Base-by-base conservation (phyloP, 345 rosid species). In the Bruguiera parviflora region DNA sequence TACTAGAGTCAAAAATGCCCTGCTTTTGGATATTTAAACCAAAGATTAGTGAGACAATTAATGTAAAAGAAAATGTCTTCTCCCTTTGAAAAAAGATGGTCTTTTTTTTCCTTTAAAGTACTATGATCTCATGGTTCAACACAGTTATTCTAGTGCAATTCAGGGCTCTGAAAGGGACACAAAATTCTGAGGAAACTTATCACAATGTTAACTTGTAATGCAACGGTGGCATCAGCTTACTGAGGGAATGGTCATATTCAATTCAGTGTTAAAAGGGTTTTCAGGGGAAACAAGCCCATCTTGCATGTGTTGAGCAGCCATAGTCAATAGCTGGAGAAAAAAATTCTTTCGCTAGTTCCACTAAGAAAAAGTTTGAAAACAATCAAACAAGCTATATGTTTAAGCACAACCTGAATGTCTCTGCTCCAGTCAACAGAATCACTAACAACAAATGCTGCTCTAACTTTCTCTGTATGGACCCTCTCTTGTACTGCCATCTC, bases 371-470 rank as follows among this genome's bases (percentile, higher is more conserved):
- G 32, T 39, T 59, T 52, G 52, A 27, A 63, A 25, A 61, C 5
- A 20, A 75, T 37, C 20, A 70, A 27, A 49, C 28, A 22, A 63
- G 33, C 35, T 31, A 47, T 4, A 67, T 27, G 31, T 57, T 58
- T n/a, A 58, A 56, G 49, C 5, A 55, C n/a, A 69, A 90, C 98
- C 98, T 90, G 98, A 72, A 87, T 81, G 82, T 93, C 96, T 73
- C 90, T 80, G 86, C 97, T 87, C 98, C 98, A 89, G 75, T 92
- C 97, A 73, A 90, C 86, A 59, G 98, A 75, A 79, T 92, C 98
- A 75, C 97, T 90, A 63, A 93, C 88, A 51, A 93, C 53, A 81
- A 92, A 90, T 28, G 91, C 92, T 68, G 97, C 98, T 82, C 85
- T 83, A 71, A 89, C 96, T 84, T 86, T 86, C 20, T 80, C 72